Percentiles rank a stretch among this genome's conserved stretches.
Evolutionary conservation across 192 early-diverging fungal genomes (phyloP).

Genomic region (Haplosporangium gracile): DNA sequence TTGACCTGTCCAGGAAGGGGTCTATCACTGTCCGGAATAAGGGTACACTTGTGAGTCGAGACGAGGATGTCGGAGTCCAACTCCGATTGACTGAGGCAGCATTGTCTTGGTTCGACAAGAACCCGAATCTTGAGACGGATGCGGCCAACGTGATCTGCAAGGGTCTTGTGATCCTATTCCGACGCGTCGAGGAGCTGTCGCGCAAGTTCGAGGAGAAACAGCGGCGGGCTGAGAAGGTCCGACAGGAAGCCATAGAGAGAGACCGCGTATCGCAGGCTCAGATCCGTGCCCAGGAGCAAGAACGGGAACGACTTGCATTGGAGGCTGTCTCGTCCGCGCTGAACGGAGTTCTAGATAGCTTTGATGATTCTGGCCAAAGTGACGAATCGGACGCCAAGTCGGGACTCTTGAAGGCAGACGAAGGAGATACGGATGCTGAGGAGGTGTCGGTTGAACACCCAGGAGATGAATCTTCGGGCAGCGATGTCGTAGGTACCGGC

Average conservation of each 20-base stretch:
- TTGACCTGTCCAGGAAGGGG: slow-evolving; percentile 54
- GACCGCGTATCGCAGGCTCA: slow-evolving; percentile 18
- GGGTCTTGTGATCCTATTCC: slow-evolving; percentile 47
- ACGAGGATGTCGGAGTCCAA: slow-evolving; percentile 48
- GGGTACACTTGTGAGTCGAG: slow-evolving; percentile 35
- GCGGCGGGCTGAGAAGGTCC: slow-evolving; percentile 26
- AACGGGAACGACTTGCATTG: slow-evolving; percentile 39
- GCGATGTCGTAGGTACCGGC: slow-evolving; percentile 9
- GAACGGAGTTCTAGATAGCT: slow-evolving; percentile 33
- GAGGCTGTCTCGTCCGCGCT: slow-evolving; percentile 47
- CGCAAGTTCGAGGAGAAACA: slow-evolving; percentile 52
- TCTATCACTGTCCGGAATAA: slow-evolving; percentile 47
- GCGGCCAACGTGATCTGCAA: slow-evolving; percentile 51
- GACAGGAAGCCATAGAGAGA: slow-evolving; percentile 12
- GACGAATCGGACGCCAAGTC: slow-evolving; percentile 52
- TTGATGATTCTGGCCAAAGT: slow-evolving; percentile 23
- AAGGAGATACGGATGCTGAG: slow-evolving; percentile 51
- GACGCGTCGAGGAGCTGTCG: slow-evolving; percentile 47
- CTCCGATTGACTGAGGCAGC: slow-evolving; percentile 55
- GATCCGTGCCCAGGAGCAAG: slow-evolving; percentile 26
- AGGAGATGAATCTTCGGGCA: slow-evolving; percentile 18
- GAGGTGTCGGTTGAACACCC: slow-evolving; percentile 28
- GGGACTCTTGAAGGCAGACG: slow-evolving; percentile 38
- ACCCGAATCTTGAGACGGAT: slow-evolving; percentile 56
- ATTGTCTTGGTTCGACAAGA: slow-evolving; percentile 57